phyloP scores from a whole-genome alignment of 805 yeast species.

The Spathaspora arborariae region DNA sequence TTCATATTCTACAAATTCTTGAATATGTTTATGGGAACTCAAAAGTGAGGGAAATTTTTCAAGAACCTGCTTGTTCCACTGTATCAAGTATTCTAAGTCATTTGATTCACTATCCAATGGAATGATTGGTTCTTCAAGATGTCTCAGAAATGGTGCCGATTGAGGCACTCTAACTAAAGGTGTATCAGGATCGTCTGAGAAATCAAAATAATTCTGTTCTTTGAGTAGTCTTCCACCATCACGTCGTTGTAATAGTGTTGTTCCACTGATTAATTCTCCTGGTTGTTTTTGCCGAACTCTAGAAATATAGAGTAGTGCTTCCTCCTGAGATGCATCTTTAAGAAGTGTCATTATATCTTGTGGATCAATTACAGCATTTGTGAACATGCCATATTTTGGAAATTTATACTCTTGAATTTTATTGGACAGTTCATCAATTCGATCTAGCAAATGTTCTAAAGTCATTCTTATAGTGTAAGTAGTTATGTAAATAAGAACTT shows the following conservation, averaged over 20 bases:
- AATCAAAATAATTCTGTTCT: not conserved
- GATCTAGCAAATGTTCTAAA: conserved; percentile 21
- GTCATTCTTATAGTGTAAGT: conserved; percentile 13
- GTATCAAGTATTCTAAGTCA: not conserved
- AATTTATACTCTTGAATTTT: conserved; percentile 44
- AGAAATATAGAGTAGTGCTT: conserved; percentile 47
- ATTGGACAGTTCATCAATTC: conserved; percentile 37
- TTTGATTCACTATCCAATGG: not conserved
- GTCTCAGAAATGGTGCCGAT: not conserved
- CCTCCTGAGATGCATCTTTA: conserved; percentile 54
- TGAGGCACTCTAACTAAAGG: conserved; percentile 2
- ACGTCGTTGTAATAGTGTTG: conserved; percentile 40
- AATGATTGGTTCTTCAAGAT: not conserved
- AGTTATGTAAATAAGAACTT: not conserved
- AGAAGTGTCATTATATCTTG: conserved; percentile 55
- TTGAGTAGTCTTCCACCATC: conserved; percentile 44
- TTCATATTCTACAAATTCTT: not conserved
- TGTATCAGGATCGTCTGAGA: not conserved
- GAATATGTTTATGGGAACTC: not conserved
- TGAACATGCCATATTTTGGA: conserved; percentile 57
- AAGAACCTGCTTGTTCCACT: not conserved
- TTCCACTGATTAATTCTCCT: not conserved
- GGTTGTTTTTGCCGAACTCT: not conserved
- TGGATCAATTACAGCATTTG: conserved; percentile 54
- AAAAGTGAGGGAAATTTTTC: not conserved